Base-by-base conservation (phyloP, 2,329 filamentous ascomycete genomes). In the Colletotrichum lindemuthianum region DNA sequence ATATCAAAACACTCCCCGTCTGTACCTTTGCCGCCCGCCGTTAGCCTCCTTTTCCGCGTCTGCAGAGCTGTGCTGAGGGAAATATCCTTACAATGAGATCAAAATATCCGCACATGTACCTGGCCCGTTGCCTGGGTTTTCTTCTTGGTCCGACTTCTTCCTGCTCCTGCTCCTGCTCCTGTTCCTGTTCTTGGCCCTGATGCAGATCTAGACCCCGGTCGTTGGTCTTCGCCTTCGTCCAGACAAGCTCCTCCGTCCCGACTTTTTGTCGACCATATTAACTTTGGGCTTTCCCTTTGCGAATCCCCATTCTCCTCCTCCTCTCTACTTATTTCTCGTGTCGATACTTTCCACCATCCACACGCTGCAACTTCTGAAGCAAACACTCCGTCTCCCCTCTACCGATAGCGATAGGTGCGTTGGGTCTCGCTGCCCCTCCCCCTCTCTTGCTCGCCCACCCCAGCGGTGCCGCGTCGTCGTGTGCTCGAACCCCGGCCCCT, bases 1-100 rank as follows among this genome's bases (percentile, higher is more conserved):
- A 68, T 67, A 67, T 67, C 67, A 68, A 66, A 58, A 41, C 53
- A 58, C 47, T 58, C 58, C 59, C 57, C 49, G 49, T 8, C 53
- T 16, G 51, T 50, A 40, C 45, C 36, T 48, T 32, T 44, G n/a
- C 45, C 41, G 44, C 44, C 52, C 37, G 48, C 59, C 43, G 37
- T 56, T 60, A 51, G 51, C 48, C 51, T 60, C 61, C 44, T 51
- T 34, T 55, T 24, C 24, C 3, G 24, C 45, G 15, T 50, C 50
- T 60, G 57, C 57, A 54, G 34, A 60, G 50, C 50, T 44, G 44
- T 65, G 40, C 15, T 24, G 24, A 24, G 24, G 24, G 24, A 24
- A 24, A 24, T 24, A 24, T 24, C 24, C 24, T 24, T 24, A 24
- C 24, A 24, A 24, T 24, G 24, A n/a, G n/a, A n/a, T n/a, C n/a